Conservation (phyloP, 2,329 filamentous ascomycete genomes). For the Microdochium paspali region DNA sequence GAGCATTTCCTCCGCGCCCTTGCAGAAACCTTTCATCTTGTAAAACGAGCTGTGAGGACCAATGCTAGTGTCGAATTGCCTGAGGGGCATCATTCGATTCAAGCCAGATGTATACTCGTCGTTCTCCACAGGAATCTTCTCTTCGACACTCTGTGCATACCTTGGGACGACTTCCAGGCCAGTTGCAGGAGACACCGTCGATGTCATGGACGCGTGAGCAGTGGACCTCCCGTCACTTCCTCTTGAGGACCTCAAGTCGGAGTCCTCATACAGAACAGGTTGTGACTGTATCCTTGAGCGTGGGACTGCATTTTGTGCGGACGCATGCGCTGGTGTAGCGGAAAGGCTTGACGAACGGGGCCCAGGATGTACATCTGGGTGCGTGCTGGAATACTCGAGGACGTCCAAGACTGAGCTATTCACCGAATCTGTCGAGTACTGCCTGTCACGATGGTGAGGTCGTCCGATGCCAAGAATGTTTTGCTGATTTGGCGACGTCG, state of each 20-base stretch:
- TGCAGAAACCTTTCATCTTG: conserved; percentile 43
- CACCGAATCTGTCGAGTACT: conserved; percentile 23
- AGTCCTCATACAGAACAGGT: neutral
- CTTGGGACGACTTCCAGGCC: neutral
- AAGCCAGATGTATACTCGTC: conserved; percentile 10
- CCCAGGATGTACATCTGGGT: neutral
- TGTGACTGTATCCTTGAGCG: neutral
- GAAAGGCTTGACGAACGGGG: neutral
- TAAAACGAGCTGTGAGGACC: conserved; percentile 39
- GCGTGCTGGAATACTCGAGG: conserved; percentile 15
- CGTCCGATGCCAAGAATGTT: conserved; percentile 11
- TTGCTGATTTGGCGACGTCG: conserved; percentile 11
- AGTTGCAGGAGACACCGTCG: neutral
- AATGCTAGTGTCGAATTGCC: conserved; percentile 30
- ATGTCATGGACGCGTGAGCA: neutral
- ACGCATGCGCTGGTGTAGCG: neutral
- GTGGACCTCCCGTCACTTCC: conserved; percentile 1
- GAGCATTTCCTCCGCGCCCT: conserved; percentile 40
- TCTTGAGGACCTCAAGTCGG: neutral
- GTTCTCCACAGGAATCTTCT: conserved; percentile 25
- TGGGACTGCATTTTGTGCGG: neutral
- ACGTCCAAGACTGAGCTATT: conserved; percentile 25
- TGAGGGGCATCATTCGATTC: conserved; percentile 8
- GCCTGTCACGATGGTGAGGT: conserved; percentile 12
- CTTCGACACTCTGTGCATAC: conserved; percentile 15